Percentiles rank a stretch among this genome's conserved stretches.
Evolutionary conservation across 192 early-diverging fungal genomes (phyloP).

Genomic region (Irineochytrium annulatum): DNA sequence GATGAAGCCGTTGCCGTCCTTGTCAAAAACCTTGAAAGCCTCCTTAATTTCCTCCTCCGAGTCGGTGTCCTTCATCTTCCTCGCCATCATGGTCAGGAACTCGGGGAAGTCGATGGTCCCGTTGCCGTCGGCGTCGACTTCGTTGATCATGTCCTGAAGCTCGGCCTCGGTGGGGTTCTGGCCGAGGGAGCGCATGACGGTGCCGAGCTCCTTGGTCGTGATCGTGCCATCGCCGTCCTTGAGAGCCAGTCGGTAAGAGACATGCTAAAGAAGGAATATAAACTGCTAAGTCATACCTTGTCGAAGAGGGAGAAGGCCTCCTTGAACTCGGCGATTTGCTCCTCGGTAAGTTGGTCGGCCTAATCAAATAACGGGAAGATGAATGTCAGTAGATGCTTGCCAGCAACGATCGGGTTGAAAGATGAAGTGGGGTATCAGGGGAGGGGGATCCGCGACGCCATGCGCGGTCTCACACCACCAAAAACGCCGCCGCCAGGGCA

Average conservation of each 20-base stretch:
- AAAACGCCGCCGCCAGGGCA: too few relatives aligned
- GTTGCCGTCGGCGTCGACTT: conserved; percentile 92
- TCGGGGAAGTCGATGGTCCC: conserved; percentile 93
- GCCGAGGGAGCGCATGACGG: conserved; percentile 90
- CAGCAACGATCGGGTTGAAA: too few relatives aligned
- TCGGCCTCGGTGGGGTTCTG: conserved; percentile 90
- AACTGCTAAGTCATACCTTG: too few relatives aligned
- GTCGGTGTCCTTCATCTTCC: conserved; percentile 82
- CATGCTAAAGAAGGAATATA: too few relatives aligned
- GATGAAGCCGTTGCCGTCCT: conserved; percentile 92
- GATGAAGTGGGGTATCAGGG: too few relatives aligned
- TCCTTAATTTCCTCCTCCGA: conserved; percentile 90
- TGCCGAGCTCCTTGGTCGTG: conserved; percentile 90
- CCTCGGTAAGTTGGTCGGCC: conserved; percentile 87
- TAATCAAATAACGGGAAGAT: too few relatives aligned
- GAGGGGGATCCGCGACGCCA: too few relatives aligned
- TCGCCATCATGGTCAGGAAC: conserved; percentile 90
- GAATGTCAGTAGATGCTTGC: too few relatives aligned
- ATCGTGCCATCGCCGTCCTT: conserved; percentile 93
- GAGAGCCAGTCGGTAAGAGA: too few relatives aligned
- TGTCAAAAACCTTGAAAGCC: conserved; percentile 96
- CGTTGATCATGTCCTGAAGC: conserved; percentile 91
- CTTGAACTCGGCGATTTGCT: conserved; percentile 80
- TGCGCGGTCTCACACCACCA: too few relatives aligned
- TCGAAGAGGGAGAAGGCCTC: conserved; percentile 92